Percentiles rank a stretch among this genome's conserved stretches.
Evolutionary conservation across 768 basidiomycete species (phyloP).

Genomic region (Auriculariales sp.): DNA sequence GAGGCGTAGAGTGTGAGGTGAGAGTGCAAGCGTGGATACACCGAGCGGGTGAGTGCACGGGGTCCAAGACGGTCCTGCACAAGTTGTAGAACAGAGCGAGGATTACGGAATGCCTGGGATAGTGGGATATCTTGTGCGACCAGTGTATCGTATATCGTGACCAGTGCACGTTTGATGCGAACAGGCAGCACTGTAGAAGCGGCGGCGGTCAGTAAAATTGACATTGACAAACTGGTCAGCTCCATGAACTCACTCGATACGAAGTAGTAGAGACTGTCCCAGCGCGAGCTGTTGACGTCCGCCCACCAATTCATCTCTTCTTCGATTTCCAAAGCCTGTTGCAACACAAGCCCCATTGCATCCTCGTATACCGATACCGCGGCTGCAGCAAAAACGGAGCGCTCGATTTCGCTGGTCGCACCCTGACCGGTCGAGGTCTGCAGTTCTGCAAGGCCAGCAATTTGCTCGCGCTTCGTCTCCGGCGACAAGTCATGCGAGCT

Average conservation of each 20-base stretch:
- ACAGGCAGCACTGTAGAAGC: conserved; percentile 9
- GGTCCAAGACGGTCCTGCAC: conserved; percentile 35
- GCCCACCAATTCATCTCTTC: conserved; percentile 79
- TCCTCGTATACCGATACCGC: conserved; percentile 36
- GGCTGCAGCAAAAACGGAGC: conserved; percentile 1
- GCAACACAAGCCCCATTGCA: conserved; percentile 46
- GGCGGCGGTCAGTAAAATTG: background rate
- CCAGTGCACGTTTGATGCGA: conserved; percentile 6
- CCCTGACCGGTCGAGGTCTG: no score
- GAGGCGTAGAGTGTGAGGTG: conserved; percentile 22
- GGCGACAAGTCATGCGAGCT: background rate
- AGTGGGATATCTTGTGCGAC: conserved; percentile 30
- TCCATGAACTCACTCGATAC: conserved; percentile 51
- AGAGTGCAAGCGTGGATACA: conserved; percentile 42
- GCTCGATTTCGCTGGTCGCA: background rate
- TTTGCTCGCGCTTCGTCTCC: background rate
- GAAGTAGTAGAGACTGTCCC: conserved; percentile 46
- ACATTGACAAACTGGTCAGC: no score
- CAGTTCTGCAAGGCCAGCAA: background rate
- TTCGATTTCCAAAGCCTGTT: conserved; percentile 56
- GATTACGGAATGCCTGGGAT: conserved; percentile 29
- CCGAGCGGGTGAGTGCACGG: conserved; percentile 32
- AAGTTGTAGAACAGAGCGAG: conserved; percentile 31
- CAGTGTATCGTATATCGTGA: conserved; percentile 25
- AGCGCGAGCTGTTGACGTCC: conserved; percentile 44